Conservation (phyloP, 139 green algal species). For the Astrephomene gubernaculifera region DNA sequence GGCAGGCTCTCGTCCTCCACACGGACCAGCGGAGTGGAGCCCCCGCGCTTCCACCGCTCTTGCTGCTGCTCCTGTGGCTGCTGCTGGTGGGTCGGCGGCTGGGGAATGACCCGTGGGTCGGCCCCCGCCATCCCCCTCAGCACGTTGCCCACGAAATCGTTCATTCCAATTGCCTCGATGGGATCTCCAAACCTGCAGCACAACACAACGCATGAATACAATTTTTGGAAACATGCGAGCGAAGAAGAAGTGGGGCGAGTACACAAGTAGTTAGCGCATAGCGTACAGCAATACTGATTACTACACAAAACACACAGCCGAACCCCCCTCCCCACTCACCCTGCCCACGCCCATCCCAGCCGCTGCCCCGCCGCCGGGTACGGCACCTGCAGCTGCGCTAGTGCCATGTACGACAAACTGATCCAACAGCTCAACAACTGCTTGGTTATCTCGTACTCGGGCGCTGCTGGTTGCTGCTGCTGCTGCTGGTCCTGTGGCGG, state of each 20-base stretch:
- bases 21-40: conserved; percentile 17
- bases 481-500: background rate
- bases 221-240: no score
- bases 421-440: conserved; percentile 67
- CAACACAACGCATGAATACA: background rate
- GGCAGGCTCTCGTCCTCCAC: conserved; percentile 40
- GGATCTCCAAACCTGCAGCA: conserved; percentile 36
- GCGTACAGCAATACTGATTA: no score
- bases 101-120: background rate
- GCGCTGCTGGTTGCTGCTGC: background rate
- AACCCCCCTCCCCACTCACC: background rate
- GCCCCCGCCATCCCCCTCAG: conserved; percentile 31
- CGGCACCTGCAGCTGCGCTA: conserved; percentile 76
- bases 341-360: conserved; percentile 38
- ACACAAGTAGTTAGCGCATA: no score
- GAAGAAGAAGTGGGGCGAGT: no score
- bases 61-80: background rate
- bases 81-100: background rate
- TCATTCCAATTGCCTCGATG: conserved; percentile 50
- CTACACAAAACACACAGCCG: no score
- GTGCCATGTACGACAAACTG: conserved; percentile 67
- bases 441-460: conserved; percentile 44
- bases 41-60: background rate
- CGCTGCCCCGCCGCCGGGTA: conserved; percentile 71
- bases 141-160: conserved; percentile 49